Evolutionary conservation across 768 basidiomycete genomes (phyloP), one percentile per base, ranked within the genome.

Genomic region (Fomitopsis serialis): DNA sequence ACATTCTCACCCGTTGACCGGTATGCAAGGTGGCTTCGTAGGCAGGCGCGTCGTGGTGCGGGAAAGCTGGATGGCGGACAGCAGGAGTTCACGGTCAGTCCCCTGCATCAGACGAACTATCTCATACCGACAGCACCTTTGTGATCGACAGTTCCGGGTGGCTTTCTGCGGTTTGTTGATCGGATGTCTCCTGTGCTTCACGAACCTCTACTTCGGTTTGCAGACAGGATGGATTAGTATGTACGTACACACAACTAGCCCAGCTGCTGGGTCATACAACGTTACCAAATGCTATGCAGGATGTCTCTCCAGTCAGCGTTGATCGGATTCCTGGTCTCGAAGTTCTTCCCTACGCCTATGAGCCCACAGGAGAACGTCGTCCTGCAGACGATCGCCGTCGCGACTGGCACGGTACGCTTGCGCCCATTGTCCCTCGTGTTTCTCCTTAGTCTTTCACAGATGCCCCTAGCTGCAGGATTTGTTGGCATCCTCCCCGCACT

Each of bases 261-360:
- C 22, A 29, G 48, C 9, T 8, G 8, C 19, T 24, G 24, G 10
- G 7, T 21, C 2, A 49, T 21, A 15, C 15, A n/a, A n/a, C 32
- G 15, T 19, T 15, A 23, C 42, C 21, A 11, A 19, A 2, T 21
- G n/a, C 9, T 19, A 25, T 19, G n/a, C n/a, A 92, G 91, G 92
- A 96, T 95, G 93, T 93, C 93, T 9, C 79, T 96, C 24, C 94
- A 98, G 64, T 95, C 93, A 0, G 91, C 95, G 11, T 77, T 98
- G 34, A 86, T 98, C 32, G 96, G 94, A 3, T 97, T 87, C 66
- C 81, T 95, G 3, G 64, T 96, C 45, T 93, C 93, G 53, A 77
- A 82, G 50, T 72, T 89, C 58, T 74, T 93, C 5, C 84, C 85
- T 1, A 75, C 70, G 2, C 87, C 87, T 0, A 78, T 95, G 29